phyloP scores from a whole-genome alignment of 345 rosid genomes.

The Mercurialis annua region DNA sequence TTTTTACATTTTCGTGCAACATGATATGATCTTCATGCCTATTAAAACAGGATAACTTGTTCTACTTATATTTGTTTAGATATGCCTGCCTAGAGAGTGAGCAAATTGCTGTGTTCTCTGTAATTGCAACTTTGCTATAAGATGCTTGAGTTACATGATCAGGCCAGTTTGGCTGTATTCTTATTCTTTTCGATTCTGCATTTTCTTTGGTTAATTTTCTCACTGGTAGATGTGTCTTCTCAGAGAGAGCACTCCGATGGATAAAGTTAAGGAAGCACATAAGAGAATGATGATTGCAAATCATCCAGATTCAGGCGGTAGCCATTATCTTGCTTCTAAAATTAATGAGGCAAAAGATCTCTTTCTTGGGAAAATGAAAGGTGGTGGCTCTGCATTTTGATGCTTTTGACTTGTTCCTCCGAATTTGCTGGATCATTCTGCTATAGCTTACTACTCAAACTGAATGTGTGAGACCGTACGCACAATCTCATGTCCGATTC shows the following conservation, averaged over 20 bases:
- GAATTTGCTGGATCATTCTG: neutral
- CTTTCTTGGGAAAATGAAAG: constrained; percentile 29
- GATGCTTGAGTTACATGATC: neutral
- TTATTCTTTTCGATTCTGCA: neutral
- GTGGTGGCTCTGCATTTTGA: constrained; percentile 31
- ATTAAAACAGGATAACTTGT: neutral
- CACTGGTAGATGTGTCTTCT: neutral
- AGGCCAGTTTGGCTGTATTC: neutral
- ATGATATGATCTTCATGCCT: neutral
- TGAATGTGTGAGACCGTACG: neutral
- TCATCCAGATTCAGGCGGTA: constrained; percentile 49
- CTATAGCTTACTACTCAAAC: neutral
- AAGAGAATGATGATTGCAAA: constrained; percentile 40
- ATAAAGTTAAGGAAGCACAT: constrained; percentile 41
- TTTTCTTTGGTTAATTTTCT: neutral
- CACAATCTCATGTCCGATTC: neutral
- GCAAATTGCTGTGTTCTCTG: neutral
- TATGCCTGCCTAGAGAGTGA: neutral
- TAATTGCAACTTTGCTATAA: neutral
- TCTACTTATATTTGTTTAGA: neutral
- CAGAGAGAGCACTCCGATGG: constrained; percentile 24
- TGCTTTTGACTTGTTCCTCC: neutral
- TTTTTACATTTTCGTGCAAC: too few relatives aligned
- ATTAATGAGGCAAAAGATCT: constrained; percentile 39
- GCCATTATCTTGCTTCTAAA: constrained; percentile 45